phyloP scores from a whole-genome alignment of 2,329 filamentous ascomycete genomes.

The Ophiostoma triangulosporum region DNA sequence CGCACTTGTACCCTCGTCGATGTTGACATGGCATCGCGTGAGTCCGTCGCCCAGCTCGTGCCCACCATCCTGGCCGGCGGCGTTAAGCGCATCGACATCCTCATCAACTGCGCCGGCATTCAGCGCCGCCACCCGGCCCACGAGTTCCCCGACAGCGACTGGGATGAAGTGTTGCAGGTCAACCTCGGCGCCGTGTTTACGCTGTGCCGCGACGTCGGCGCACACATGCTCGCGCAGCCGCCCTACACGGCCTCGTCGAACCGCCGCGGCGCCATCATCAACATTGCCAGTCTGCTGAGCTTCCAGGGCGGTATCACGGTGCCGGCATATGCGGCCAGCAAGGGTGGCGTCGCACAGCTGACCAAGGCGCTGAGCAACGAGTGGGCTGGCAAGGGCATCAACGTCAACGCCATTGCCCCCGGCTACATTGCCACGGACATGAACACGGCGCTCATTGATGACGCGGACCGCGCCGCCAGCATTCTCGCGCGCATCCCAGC shows the following conservation, averaged over 20 bases:
- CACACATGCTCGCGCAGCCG: constrained; percentile 56
- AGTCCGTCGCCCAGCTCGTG: constrained; percentile 46
- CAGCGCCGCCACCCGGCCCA: constrained; percentile 66
- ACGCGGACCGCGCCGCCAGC: constrained; percentile 53
- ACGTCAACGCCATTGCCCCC: constrained; percentile 78
- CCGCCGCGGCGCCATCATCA: constrained; percentile 62
- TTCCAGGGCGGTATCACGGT: constrained; percentile 85
- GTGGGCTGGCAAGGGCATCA: constrained; percentile 68
- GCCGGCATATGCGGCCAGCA: constrained; percentile 74
- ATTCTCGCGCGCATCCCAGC: constrained; percentile 75
- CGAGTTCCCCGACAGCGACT: constrained; percentile 63
- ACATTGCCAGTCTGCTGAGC: constrained; percentile 66
- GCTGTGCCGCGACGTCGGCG: constrained; percentile 62
- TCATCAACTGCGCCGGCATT: constrained; percentile 79
- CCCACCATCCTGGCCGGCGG: constrained; percentile 37
- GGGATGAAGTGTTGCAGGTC: constrained; percentile 69
- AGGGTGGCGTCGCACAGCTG: constrained; percentile 72
- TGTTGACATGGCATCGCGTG: constrained; percentile 51
- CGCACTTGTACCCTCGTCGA: constrained; percentile 55
- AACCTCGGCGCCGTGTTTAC: constrained; percentile 76
- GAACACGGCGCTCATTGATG: constrained; percentile 70
- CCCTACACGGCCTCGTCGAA: constrained; percentile 29
- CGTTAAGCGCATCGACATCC: constrained; percentile 45
- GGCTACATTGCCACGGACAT: constrained; percentile 92
- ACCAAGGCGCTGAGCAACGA: constrained; percentile 80